These are phyloP conservation scores for Santalum album DNA, from an alignment of 164 flowering plant genomes.

Conservation along the genomic window DNA sequence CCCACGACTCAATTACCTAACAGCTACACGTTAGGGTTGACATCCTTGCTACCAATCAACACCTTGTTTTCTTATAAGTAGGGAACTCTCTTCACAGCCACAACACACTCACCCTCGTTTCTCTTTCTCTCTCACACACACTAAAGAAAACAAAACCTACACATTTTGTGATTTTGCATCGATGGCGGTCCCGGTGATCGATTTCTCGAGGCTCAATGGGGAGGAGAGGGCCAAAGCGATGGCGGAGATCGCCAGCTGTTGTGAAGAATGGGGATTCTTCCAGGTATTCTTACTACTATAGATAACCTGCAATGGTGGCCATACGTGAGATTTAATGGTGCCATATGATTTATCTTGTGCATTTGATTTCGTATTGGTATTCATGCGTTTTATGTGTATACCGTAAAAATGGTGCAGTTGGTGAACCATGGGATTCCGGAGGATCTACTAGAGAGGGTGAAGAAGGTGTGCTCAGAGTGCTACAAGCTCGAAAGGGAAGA, in stretches of 20 bases:
- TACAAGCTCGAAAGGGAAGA: conserved; percentile 68
- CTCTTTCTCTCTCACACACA: too few relatives aligned
- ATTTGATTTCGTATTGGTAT: background rate
- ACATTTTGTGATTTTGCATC: background rate
- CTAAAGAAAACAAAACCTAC: too few relatives aligned
- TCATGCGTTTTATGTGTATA: background rate
- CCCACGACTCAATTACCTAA: too few relatives aligned
- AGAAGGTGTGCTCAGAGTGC: conserved; percentile 53
- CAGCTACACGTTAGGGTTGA: too few relatives aligned
- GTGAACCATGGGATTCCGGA: conserved; percentile 80
- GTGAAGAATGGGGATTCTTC: conserved; percentile 86
- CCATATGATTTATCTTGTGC: background rate
- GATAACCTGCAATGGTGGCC: background rate
- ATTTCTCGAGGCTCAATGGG: conserved; percentile 71
- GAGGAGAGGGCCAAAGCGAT: conserved; percentile 53
- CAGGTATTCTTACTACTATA: conserved; percentile 34
- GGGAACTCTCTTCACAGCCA: too few relatives aligned
- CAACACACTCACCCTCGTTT: too few relatives aligned
- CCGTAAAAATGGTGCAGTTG: conserved; percentile 32
- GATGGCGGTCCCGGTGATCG: conserved; percentile 89
- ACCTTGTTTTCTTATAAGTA: too few relatives aligned
- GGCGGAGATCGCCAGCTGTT: conserved; percentile 58
- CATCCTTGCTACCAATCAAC: too few relatives aligned
- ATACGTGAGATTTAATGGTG: background rate
- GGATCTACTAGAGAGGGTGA: conserved; percentile 80